A percentile compares a stretch with the other conserved stretches of the same genome.
Conservation (phyloP, 2,329 filamentous ascomycete genomes). For the Stagonosporopsis chrysanthemi region DNA sequence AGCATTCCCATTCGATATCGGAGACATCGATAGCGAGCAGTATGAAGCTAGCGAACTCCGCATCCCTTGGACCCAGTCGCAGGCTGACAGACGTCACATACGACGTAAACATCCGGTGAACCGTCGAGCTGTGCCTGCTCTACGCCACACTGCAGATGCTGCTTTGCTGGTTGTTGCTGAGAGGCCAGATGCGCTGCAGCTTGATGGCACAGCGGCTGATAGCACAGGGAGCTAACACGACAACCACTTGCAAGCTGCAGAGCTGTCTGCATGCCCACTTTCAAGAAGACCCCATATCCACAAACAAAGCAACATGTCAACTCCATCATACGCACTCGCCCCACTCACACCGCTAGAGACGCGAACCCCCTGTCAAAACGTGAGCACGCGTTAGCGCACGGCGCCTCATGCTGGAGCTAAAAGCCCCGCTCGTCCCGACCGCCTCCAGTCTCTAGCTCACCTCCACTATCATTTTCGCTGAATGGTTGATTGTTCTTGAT, state of each 20-base stretch:
- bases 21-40: not conserved
- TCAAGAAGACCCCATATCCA: not conserved
- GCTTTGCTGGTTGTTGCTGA: not conserved
- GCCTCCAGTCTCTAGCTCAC: not conserved
- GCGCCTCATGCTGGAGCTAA: not conserved
- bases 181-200: not conserved
- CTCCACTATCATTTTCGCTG: not conserved
- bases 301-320: not conserved
- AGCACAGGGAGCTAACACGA: not conserved
- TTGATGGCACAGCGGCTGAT: not conserved
- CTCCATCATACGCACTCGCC: not conserved
- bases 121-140: not conserved
- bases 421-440: constrained; percentile 7
- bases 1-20: not conserved
- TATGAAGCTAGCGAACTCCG: not conserved
- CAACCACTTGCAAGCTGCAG: not conserved
- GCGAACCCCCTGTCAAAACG: constrained; percentile 18
- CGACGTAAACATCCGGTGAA: constrained; percentile 7
- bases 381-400: constrained; percentile 20
- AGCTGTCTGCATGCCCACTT: not conserved
- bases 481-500: not conserved
- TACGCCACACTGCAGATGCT: constrained; percentile 1
- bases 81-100: constrained; percentile 12
- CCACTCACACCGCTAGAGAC: constrained; percentile 8
- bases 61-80: not conserved